phyloP scores from a whole-genome alignment of 441 rosid genomes.

The Corymbia calophylla region DNA sequence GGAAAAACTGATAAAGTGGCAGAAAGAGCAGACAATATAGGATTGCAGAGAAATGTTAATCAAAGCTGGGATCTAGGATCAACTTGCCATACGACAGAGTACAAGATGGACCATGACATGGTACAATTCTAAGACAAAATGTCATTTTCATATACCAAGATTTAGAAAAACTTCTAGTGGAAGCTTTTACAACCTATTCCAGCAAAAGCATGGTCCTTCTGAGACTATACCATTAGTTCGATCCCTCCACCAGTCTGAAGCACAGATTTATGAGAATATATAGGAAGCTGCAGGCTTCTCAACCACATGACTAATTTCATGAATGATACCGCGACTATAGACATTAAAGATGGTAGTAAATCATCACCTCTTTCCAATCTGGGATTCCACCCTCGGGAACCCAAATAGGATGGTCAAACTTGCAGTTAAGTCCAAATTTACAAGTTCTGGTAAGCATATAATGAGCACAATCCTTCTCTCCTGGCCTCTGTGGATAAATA shows the following conservation, averaged over 20 bases:
- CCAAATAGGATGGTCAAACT: constrained; percentile 99
- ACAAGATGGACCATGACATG: neutral
- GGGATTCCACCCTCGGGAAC: constrained; percentile 99
- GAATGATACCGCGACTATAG: constrained; percentile 8
- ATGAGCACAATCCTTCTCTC: constrained; percentile 98
- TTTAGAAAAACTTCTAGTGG: neutral
- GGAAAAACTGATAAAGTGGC: neutral
- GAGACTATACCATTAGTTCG: neutral
- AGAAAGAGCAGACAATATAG: neutral
- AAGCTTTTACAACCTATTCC: neutral
- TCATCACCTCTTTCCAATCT: constrained; percentile 99
- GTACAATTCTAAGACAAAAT: neutral
- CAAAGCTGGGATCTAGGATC: neutral
- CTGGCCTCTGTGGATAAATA: constrained; percentile 90
- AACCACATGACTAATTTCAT: neutral
- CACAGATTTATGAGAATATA: neutral
- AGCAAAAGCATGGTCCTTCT: neutral
- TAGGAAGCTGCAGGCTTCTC: neutral
- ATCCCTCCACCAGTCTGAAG: neutral
- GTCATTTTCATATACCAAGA: neutral
- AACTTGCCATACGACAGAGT: neutral
- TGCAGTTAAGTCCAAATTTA: constrained; percentile 98
- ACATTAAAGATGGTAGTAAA: constrained; percentile 44
- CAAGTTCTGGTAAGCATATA: constrained; percentile 98
- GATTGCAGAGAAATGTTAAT: neutral